Percentiles rank a stretch among this genome's conserved stretches.
Conservation (phyloP, 345 rosid genomes). For the Citrus hindsii region DNA sequence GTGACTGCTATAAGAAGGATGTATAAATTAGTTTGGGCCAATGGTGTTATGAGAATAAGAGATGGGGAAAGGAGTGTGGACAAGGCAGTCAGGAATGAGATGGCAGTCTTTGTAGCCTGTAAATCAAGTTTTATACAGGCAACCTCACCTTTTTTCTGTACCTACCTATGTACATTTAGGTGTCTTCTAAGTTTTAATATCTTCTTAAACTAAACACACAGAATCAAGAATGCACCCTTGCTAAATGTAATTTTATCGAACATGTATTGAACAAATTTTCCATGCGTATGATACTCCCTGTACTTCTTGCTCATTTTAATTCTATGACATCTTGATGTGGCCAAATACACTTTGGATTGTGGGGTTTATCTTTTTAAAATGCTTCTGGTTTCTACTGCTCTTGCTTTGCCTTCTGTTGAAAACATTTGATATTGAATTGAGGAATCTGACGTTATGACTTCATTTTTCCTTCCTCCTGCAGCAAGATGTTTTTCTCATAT, state of each 20-base stretch:
- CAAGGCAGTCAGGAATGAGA: neutral
- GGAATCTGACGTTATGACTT: constrained; percentile 12
- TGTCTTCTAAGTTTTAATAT: neutral
- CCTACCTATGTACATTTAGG: neutral
- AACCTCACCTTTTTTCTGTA: neutral
- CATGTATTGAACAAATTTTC: neutral
- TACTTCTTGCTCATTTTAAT: neutral
- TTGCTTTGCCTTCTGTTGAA: neutral
- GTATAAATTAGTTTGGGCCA: neutral
- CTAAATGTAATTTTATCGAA: neutral
- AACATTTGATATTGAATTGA: constrained; percentile 10
- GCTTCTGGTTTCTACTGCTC: neutral
- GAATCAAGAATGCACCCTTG: neutral
- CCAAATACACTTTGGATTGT: neutral
- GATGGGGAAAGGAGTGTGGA: neutral
- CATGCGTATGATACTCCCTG: neutral
- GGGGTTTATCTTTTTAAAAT: neutral
- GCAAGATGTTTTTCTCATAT: constrained; percentile 79
- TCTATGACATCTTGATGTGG: neutral
- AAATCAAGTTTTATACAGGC: neutral
- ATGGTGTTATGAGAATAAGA: neutral
- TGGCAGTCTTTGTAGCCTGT: neutral
- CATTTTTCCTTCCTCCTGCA: constrained; percentile 33
- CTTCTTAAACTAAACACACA: neutral
- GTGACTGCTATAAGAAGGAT: neutral